Percentiles rank a stretch among this genome's conserved stretches.
Evolutionary conservation across 192 early-diverging fungal species (phyloP).

Genomic region (Phlyctochytrium arcticum): DNA sequence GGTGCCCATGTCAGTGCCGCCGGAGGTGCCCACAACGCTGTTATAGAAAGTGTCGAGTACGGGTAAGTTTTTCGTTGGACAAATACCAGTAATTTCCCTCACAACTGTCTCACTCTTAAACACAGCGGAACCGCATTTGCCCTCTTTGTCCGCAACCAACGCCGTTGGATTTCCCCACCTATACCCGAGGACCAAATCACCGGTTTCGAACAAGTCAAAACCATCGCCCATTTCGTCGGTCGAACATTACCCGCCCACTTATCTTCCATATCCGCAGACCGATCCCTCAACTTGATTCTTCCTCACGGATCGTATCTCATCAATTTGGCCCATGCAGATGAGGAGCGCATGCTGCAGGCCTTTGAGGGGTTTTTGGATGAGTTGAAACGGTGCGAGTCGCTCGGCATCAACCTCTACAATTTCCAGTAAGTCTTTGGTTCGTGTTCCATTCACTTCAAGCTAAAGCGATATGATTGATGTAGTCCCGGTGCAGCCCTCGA

Average conservation of each 20-base stretch:
- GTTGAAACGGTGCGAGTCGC: constrained; percentile 41
- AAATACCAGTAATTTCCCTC: neutral
- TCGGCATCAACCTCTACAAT: constrained; percentile 50
- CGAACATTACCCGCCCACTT: no score
- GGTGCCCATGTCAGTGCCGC: constrained; percentile 42
- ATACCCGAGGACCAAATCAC: neutral
- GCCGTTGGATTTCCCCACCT: constrained; percentile 13
- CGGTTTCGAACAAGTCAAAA: constrained; percentile 25
- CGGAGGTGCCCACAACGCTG: constrained; percentile 34
- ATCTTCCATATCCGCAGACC: no score
- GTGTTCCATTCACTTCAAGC: neutral
- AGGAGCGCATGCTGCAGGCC: constrained; percentile 37
- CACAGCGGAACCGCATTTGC: constrained; percentile 35
- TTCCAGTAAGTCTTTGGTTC: constrained; percentile 35
- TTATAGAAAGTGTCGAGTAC: constrained; percentile 32
- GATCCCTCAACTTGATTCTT: no score
- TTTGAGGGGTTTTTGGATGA: constrained; percentile 50
- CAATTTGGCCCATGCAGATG: constrained; percentile 49
- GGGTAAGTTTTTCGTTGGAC: no score
- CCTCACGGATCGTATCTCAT: constrained; percentile 56
- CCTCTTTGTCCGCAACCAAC: constrained; percentile 32
- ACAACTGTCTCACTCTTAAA: neutral
- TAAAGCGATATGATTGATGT: neutral
- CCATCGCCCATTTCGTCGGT: constrained; percentile 14
- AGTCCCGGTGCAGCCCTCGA: constrained; percentile 8